Evolutionary conservation across 2,329 filamentous ascomycete genomes (phyloP), one percentile per base, ranked within the genome.

Genomic region (Botrytis porri): DNA sequence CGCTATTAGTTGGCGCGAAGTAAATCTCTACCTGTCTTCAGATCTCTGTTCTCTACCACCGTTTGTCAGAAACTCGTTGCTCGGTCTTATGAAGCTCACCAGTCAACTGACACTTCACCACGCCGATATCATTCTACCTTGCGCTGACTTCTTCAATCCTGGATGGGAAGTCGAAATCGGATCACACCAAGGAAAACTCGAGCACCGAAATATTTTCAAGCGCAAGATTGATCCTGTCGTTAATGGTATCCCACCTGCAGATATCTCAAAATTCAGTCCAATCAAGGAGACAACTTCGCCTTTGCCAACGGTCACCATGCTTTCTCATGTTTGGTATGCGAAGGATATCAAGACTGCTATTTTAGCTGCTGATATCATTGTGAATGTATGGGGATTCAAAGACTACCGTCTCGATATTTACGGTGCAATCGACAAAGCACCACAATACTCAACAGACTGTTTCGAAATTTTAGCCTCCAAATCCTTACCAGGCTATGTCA

Each of bases 261-360:
- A 90, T 77, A 90, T 87, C 69, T 69, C 76, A 65, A 87, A 87
- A 73, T 90, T 90, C 78, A 81, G 86, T 48, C 88, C 89, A 0
- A 86, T 90, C 32, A 85, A 88, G 64, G 85, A 88, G 71, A 88
- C 90, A 76, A 86, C 86, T 69, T 86, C 88, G 0, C 83, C 86
- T 73, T 84, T 83, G 35, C 89, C 89, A 4, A 91, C 89, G 0
- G 88, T 90, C 3, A 88, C 88, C 39, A 91, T 91, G 89, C 80
- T 91, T 67, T 90, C 88, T 35, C 88, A 91, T 75, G 84, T 88
- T 5, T 86, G 87, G 79, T 79, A 78, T 70, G 78, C 74, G 75
- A 91, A 91, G 79, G 89, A 90, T 75, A 89, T 91, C 80, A 90
- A 90, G 80, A 90, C 86, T 3, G 88, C 89, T 5, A 84, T 91